Evolutionary conservation across 208 protist species (phyloP).

Genomic region (Leishmania braziliensis): DNA sequence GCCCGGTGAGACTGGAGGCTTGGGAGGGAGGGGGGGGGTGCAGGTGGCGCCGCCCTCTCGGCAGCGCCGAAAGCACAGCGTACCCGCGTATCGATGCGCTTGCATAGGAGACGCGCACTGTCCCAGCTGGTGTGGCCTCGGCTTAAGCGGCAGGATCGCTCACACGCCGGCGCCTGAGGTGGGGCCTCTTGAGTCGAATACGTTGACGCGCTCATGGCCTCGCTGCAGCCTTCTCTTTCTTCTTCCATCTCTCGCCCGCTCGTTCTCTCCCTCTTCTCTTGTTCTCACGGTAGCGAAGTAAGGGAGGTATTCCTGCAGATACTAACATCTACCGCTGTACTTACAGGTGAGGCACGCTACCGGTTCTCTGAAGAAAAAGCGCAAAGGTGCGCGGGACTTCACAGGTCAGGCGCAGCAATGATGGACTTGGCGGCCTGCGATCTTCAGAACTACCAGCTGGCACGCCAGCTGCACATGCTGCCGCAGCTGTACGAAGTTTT

Average conservation of each 20-base stretch:
- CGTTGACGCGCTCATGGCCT: too few relatives aligned
- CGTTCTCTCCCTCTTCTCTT: background rate
- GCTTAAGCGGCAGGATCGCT: too few relatives aligned
- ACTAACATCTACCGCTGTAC: background rate
- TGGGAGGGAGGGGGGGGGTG: background rate
- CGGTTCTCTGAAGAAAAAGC: background rate
- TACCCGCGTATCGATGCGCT: too few relatives aligned
- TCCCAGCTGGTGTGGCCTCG: too few relatives aligned
- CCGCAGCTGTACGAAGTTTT: constrained; percentile 59
- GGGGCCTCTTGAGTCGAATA: too few relatives aligned
- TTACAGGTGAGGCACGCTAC: too few relatives aligned
- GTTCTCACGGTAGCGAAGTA: background rate
- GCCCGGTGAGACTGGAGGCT: too few relatives aligned
- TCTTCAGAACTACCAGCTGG: constrained; percentile 64
- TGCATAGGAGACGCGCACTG: too few relatives aligned
- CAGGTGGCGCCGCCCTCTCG: background rate
- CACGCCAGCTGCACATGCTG: constrained; percentile 71
- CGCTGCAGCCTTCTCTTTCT: background rate
- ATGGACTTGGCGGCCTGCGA: constrained; percentile 42
- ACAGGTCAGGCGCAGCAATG: background rate
- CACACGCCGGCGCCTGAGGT: too few relatives aligned
- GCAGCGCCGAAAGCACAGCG: too few relatives aligned
- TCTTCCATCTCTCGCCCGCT: background rate
- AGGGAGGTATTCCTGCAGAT: too few relatives aligned
- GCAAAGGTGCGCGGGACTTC: background rate